Evolutionary conservation across 352 stramenopile species (phyloP).

Genomic region (Phytopythium chamaehyphon): DNA sequence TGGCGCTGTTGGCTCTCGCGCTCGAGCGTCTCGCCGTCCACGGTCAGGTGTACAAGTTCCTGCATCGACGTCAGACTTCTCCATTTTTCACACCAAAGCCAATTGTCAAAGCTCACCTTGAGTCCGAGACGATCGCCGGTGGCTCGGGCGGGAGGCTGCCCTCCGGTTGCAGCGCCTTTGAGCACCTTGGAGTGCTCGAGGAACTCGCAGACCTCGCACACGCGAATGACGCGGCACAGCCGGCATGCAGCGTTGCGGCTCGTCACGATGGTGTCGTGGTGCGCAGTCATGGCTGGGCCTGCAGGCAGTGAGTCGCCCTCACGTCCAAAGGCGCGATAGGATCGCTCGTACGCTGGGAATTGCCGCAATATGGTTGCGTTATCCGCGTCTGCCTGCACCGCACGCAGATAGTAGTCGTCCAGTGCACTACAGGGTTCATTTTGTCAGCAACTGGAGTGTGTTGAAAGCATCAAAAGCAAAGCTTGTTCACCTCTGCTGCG

Average conservation of each 20-base stretch:
- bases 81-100: neutral
- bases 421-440: slow-evolving; percentile 25
- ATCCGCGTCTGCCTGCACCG: slow-evolving; percentile 87
- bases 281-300: neutral
- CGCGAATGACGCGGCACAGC: slow-evolving; percentile 76
- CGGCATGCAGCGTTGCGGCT: slow-evolving; percentile 38
- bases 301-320: slow-evolving; percentile 12
- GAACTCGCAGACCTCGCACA: slow-evolving; percentile 88
- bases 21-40: slow-evolving; percentile 43
- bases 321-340: slow-evolving; percentile 73
- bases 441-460: neutral
- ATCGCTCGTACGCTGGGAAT: slow-evolving; percentile 81
- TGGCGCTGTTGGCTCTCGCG: slow-evolving; percentile 14
- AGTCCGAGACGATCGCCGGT: slow-evolving; percentile 56
- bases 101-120: slow-evolving; percentile 17
- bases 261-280: slow-evolving; percentile 7
- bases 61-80: slow-evolving; percentile 9
- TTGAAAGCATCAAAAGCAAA: too few species aligned
- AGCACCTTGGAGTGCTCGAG: slow-evolving; percentile 34
- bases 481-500: slow-evolving; percentile 45
- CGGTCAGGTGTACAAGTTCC: slow-evolving; percentile 44
- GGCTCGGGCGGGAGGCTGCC: slow-evolving; percentile 17
- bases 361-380: slow-evolving; percentile 89
- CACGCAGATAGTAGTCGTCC: slow-evolving; percentile 85
- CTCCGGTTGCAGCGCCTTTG: slow-evolving; percentile 8